Evolutionary conservation across 1,284 basidiomycete species (phyloP), one percentile per base, ranked within the genome.

Genomic region (Agroathelia rolfsii): DNA sequence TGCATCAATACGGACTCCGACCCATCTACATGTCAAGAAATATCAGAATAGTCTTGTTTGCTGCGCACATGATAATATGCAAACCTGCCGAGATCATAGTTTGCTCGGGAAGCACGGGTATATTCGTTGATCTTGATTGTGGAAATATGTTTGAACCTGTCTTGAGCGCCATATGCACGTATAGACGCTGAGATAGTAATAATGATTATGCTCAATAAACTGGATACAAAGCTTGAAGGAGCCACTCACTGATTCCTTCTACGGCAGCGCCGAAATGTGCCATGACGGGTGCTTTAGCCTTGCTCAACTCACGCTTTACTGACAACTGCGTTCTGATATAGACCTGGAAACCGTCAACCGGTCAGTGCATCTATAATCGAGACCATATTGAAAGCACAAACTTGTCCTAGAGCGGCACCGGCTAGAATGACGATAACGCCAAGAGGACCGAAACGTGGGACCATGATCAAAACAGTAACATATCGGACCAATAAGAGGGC

Each of bases 271-370:
- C 73, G 44, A 87, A 80, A 46, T 80, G 76, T 28, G 72, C 74
- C 36, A 81, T 62, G 5, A 85, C 68, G 0, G 80, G 80, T 3
- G 73, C 63, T 39, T 65, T 69, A 6, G 75, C 69, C 51, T 80
- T 81, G 24, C 69, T 73, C 75, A 76, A 76, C 48, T 81, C 73
- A n/a, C 76, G 66, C 47, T 86, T 87, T 28, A 85, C 77, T 9
- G 76, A 72, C 16, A 86, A 59, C 50, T 87, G 83, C 11, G 76
- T 75, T 44, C 72, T 72, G 46, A 86, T 80, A 44, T 75, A 77
- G 25, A 76, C 50, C 37, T 58, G 58, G 31, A 20, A 25, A 12
- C 24, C 26, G 5, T 14, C 16, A 15, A 33, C 17, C n/a, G 28
- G n/a, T 10, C 20, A 18, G 3, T 37, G 11, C 13, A 10, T 26